A percentile compares a stretch with the other conserved stretches of the same genome.
phyloP scores from a whole-genome alignment of 441 rosid species.

The Omphalea diandra region DNA sequence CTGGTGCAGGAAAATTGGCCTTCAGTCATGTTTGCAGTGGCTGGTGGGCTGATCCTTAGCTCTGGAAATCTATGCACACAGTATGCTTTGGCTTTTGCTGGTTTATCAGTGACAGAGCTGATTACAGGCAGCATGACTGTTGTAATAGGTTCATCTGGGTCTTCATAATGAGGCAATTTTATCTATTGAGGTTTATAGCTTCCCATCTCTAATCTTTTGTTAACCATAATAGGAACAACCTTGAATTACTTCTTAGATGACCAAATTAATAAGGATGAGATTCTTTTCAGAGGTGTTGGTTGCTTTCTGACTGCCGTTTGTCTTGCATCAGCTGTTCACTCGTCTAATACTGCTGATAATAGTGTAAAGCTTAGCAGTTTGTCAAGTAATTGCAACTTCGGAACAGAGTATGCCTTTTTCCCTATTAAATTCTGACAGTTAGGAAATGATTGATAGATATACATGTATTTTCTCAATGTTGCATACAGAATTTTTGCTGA shows the following conservation, averaged over 20 bases:
- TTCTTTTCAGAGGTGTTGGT: constrained; percentile 78
- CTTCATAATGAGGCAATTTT: neutral
- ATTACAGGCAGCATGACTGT: constrained; percentile 67
- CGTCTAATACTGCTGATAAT: constrained; percentile 73
- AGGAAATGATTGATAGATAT: neutral
- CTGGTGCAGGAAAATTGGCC: constrained; percentile 80
- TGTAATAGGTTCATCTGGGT: constrained; percentile 48
- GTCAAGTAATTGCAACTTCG: constrained; percentile 28
- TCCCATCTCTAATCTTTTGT: neutral
- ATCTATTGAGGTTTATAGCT: neutral
- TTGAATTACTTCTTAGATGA: constrained; percentile 80
- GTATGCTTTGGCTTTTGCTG: constrained; percentile 83
- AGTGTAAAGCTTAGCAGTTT: constrained; percentile 49
- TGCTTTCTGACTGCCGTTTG: constrained; percentile 79
- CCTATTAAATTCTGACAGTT: constrained; percentile 6
- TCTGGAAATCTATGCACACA: constrained; percentile 74
- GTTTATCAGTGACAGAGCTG: constrained; percentile 80
- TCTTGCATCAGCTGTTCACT: constrained; percentile 82
- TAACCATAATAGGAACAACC: constrained; percentile 57
- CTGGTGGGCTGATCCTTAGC: constrained; percentile 68
- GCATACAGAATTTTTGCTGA: neutral
- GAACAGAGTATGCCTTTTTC: constrained; percentile 34
- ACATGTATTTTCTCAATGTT: neutral
- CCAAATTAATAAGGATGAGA: constrained; percentile 69
- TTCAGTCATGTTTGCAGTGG: constrained; percentile 79